A percentile compares a stretch with the other conserved stretches of the same genome.
phyloP scores from a whole-genome alignment of 1,139 yeast genomes.

The Kodamaea alishanica region DNA sequence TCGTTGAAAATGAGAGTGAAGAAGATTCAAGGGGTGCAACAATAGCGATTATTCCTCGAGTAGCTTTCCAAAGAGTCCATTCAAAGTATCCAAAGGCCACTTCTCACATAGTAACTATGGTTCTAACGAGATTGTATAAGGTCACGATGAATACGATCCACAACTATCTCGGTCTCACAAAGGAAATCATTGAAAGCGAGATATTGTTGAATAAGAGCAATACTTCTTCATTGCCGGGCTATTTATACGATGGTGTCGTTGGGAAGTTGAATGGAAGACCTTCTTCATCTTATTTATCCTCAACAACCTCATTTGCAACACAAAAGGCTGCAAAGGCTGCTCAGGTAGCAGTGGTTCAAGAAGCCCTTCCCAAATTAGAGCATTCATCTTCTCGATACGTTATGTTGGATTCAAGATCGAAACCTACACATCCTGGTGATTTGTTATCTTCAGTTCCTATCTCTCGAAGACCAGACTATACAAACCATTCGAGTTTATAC shows the following conservation, averaged over 20 bases:
- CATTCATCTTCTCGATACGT: conserved; percentile 55
- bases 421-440: conserved; percentile 76
- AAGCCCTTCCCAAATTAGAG: background rate
- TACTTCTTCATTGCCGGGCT: conserved; percentile 48
- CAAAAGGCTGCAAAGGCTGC: too few species aligned
- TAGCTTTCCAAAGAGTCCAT: conserved; percentile 73
- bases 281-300: conserved; percentile 1
- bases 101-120: conserved; percentile 91
- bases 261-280: conserved; percentile 30
- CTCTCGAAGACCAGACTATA: conserved; percentile 45
- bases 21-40: conserved; percentile 51
- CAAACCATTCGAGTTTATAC: conserved; percentile 13
- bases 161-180: conserved; percentile 77
- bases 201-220: conserved; percentile 53
- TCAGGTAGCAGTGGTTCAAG: too few species aligned
- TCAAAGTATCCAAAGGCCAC: conserved; percentile 82
- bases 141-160: conserved; percentile 92
- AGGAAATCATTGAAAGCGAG: conserved; percentile 79
- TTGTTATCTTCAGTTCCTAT: conserved; percentile 78
- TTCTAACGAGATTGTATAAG: conserved; percentile 77
- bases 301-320: background rate
- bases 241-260: conserved; percentile 56
- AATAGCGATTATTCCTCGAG: conserved; percentile 85
- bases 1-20: conserved; percentile 12
- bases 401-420: conserved; percentile 54